Evolutionary conservation across 805 yeast species (phyloP).

Genomic region (Ogataea zsoltii): DNA sequence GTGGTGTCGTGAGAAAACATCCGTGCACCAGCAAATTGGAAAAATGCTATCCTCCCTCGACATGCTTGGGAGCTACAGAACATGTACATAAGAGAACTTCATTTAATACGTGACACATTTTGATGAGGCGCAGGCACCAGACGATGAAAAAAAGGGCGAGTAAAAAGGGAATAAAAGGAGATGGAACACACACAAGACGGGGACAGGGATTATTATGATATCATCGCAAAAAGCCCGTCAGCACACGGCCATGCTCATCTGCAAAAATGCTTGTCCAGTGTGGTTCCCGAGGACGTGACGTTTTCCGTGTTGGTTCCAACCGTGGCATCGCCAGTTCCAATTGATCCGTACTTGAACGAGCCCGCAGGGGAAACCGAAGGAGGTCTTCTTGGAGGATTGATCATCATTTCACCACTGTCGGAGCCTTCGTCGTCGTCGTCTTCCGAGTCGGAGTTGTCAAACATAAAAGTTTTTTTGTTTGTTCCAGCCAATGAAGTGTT

Average conservation of each 20-base stretch:
- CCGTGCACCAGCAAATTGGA: no score
- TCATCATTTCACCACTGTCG: constrained; percentile 29
- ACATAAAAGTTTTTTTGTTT: constrained; percentile 35
- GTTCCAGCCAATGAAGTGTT: constrained; percentile 8
- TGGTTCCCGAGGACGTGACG: constrained; percentile 7
- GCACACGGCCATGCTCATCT: neutral
- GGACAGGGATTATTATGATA: no score
- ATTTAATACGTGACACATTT: constrained; percentile 6
- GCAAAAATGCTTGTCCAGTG: constrained; percentile 28
- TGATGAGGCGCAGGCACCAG: neutral
- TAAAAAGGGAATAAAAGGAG: neutral
- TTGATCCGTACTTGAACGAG: constrained; percentile 8
- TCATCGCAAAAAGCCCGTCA: no score
- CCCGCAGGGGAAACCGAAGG: constrained; percentile 10
- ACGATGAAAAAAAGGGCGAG: neutral
- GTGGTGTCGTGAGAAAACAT: neutral
- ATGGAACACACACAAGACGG: neutral
- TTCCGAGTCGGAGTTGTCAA: constrained; percentile 36
- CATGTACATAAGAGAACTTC: neutral
- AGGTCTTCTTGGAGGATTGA: constrained; percentile 19
- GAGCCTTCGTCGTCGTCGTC: constrained; percentile 28
- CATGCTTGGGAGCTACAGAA: no score
- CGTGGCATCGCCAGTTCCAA: constrained; percentile 11
- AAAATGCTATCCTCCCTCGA: no score
- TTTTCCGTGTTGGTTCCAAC: constrained; percentile 17